Base-by-base conservation (phyloP, 192 early-diverging fungal genomes). In the Glomus cerebriforme region DNA sequence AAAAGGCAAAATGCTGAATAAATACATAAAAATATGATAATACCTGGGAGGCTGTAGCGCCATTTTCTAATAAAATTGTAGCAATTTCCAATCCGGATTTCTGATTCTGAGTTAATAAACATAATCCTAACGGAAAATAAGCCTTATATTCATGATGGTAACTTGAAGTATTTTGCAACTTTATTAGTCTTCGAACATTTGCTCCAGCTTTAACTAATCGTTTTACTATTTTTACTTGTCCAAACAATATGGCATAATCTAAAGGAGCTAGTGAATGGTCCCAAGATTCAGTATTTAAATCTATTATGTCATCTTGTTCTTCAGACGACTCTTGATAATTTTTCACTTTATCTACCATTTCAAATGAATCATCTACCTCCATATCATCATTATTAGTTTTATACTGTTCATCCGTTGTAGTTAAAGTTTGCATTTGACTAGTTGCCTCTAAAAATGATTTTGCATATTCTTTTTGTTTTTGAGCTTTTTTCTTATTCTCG, bases 201-300 rank as follows among this genome's bases (percentile, higher is more conserved):
- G 72, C 72, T 10, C 72, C 72, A 7, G n/a, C 17, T 26, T 73
- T 7, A 59, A 73, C 32, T 59, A 73, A 59, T 2, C 2, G 29
- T 22, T 73, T 73, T 2, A 59, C 72, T 26, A 73, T 49, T 73
- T 73, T 49, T 12, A 73, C 10, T 3, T 47, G 54, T 2, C 72
- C 72, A 73, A 73, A 73, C 59, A 73, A 1, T 3, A 73, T 73
- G 17, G 72, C 72, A 59, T 73, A 73, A 26, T 73, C 72, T 6
- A 73, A 29, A 6, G 72, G 7, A 29, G 72, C 15, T 12, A 73
- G 19, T 34, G 22, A 47, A 32, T 73, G 72, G 32, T 73, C 49
- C 72, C 72, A 73, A 19, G 72, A 19, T 58, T 73, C 72, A 34
- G 27, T 12, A 59, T 73, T 59, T 32, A 73, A 6, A 34, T 73